Base-by-base conservation (phyloP, 345 rosid species). In the Atalantia buxifolia region DNA sequence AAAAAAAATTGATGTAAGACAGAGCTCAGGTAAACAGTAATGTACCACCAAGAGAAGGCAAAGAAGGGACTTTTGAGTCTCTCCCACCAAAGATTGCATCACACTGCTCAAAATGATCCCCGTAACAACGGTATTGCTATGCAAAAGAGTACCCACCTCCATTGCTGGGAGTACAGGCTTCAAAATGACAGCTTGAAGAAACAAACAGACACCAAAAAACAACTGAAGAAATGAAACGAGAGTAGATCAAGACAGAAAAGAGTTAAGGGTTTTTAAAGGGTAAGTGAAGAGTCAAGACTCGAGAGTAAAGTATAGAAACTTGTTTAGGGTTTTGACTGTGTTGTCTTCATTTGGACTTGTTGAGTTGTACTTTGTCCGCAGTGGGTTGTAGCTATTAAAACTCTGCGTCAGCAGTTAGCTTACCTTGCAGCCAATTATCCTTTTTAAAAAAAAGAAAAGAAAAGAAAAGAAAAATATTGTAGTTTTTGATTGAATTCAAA, bases 21-120 rank as follows among this genome's bases (percentile, higher is more conserved):
- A 28, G 45, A 12, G 21, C 4, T 19, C 4, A 30, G 1, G 25
- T 2, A 25, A 9, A 63, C 14, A 16, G 19, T 56, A 75, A 48
- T 64, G 71, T 75, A 64, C 78, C 78, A 21, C 1, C 67, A 75
- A 63, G 28, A 45, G 21, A 75, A 63, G 70, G 60, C 77, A 27
- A 75, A 63, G 60, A 63, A 75, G 59, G 8, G 68, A 38, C 21
- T 74, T 59, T 10, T 35, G 76, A 59, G 55, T 27, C 35, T 69
- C 35, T 22, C 48, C 10, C 59, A 25, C 35, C 66, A 59, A 71
- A 28, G 74, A 50, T 30, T 53, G 55, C 66, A 59, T 12, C 36
- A 74, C 21, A 18, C 35, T 61, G 56, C n/a, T 38, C 35, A 74
- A 7, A 74, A 38, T 36, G 13, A 2, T 60, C 67, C 16, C 68